Percentiles rank a stretch among this genome's conserved stretches.
Evolutionary conservation across 2,329 filamentous ascomycete genomes (phyloP).

Genomic region (Fusarium sp.): DNA sequence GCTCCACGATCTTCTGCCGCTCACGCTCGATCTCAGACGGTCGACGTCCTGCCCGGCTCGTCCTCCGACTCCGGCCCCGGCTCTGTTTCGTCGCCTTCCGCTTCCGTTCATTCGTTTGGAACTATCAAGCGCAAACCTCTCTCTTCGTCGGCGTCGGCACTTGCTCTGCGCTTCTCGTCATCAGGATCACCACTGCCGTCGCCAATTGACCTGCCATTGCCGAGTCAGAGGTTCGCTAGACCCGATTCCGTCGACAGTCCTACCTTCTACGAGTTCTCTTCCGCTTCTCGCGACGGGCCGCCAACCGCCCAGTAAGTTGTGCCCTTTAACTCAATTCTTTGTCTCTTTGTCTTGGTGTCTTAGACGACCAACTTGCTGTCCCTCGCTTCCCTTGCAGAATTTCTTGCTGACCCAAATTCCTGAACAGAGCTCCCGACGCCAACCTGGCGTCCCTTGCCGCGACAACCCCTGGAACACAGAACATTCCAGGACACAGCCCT

Average conservation of each 20-base stretch:
- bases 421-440: constrained; percentile 42
- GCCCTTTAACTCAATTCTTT: constrained; percentile 1
- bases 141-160: constrained; percentile 58
- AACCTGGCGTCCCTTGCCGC: constrained; percentile 43
- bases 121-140: constrained; percentile 71
- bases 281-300: constrained; percentile 35
- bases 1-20: constrained; percentile 29
- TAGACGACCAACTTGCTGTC: constrained; percentile 4
- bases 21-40: constrained; percentile 45
- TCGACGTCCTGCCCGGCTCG: constrained; percentile 39
- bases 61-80: constrained; percentile 36
- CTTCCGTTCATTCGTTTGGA: constrained; percentile 35
- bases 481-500: constrained; percentile 57
- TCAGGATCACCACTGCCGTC: constrained; percentile 46
- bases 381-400: constrained; percentile 19
- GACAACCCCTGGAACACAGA: constrained; percentile 48
- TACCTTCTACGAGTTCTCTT: constrained; percentile 70
- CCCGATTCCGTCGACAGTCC: constrained; percentile 69
- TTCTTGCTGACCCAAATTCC: constrained; percentile 47
- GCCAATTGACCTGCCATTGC: constrained; percentile 58
- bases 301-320: constrained; percentile 46
- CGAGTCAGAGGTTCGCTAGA: constrained; percentile 66
- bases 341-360: constrained; percentile 23
- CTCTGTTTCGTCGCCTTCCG: constrained; percentile 17
- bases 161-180: constrained; percentile 44